phyloP scores from a whole-genome alignment of 2,329 filamentous ascomycete genomes.

The Byssothecium circinans region DNA sequence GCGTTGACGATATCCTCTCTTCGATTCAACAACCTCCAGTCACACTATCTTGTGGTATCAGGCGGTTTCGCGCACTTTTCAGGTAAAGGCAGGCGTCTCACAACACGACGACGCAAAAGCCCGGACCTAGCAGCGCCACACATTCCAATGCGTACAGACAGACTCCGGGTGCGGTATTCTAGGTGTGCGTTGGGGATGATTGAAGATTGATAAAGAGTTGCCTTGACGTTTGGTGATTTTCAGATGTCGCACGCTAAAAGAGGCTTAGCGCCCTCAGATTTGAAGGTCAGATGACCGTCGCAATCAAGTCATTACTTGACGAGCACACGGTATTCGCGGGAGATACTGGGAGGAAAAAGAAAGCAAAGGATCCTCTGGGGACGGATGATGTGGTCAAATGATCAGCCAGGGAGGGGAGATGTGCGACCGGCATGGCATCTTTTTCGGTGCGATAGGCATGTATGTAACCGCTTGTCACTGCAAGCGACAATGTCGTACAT shows the following conservation, averaged over 20 bases:
- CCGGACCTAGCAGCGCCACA: conserved; percentile 13
- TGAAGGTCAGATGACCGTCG: neutral
- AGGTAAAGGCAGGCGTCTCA: conserved; percentile 24
- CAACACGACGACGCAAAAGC: conserved; percentile 16
- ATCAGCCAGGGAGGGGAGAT: neutral
- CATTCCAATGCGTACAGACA: conserved; percentile 6
- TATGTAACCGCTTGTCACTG: too few relatives aligned
- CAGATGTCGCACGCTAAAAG: conserved; percentile 8
- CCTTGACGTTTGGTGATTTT: neutral
- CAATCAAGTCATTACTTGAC: neutral
- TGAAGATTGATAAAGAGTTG: too few relatives aligned
- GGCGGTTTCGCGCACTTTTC: conserved; percentile 13
- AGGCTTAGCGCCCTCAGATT: neutral
- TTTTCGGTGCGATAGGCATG: neutral
- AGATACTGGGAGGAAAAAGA: neutral
- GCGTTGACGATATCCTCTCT: too few relatives aligned
- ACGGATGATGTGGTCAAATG: neutral
- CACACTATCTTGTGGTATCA: conserved; percentile 17
- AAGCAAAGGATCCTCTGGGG: neutral
- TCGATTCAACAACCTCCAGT: too few relatives aligned
- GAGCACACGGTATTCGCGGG: neutral
- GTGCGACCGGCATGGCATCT: neutral
- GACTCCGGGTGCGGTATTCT: neutral
- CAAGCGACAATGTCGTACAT: neutral
- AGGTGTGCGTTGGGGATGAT: too few relatives aligned